Percentiles rank a stretch among this genome's conserved stretches.
phyloP scores from a whole-genome alignment of 2,329 filamentous ascomycete genomes.

The Ustulina deusta region DNA sequence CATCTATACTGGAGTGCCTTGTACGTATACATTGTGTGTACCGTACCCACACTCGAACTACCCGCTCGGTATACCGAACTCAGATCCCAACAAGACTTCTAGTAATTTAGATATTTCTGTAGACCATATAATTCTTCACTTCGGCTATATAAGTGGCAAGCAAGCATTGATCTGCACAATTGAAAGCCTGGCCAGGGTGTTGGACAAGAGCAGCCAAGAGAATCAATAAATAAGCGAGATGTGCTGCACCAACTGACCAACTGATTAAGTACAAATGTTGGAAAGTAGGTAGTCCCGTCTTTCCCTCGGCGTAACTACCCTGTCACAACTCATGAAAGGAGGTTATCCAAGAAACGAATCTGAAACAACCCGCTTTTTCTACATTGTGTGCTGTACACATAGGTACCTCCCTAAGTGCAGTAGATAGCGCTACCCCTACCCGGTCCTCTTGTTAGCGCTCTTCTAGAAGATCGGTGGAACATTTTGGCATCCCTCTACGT shows the following conservation, averaged over 20 bases:
- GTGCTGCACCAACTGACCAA: no score
- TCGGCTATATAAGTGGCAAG: not conserved
- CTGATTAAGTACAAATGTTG: not conserved
- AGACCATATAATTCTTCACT: not conserved
- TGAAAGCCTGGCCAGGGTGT: not conserved
- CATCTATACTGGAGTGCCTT: no score
- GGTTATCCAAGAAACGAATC: slow-evolving; percentile 32
- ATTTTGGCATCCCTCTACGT: slow-evolving; percentile 19
- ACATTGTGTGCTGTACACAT: no score
- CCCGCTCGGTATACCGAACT: not conserved
- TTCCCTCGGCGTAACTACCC: slow-evolving; percentile 21
- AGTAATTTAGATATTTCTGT: no score
- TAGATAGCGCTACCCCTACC: slow-evolving; percentile 17
- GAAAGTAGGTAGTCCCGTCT: not conserved
- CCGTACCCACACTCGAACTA: not conserved
- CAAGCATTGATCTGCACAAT: not conserved
- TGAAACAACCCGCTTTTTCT: slow-evolving; percentile 29
- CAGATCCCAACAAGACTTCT: not conserved
- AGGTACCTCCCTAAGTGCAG: not conserved
- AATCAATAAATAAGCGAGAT: not conserved
- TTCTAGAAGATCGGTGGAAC: slow-evolving; percentile 42
- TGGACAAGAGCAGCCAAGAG: not conserved
- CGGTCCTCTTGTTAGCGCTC: slow-evolving; percentile 18
- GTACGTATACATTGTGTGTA: no score
- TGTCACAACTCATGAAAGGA: slow-evolving; percentile 22